These are phyloP conservation scores for Suhomyces atakaporum DNA, from an alignment of 1,139 yeast genomes.

Conservation along the genomic window DNA sequence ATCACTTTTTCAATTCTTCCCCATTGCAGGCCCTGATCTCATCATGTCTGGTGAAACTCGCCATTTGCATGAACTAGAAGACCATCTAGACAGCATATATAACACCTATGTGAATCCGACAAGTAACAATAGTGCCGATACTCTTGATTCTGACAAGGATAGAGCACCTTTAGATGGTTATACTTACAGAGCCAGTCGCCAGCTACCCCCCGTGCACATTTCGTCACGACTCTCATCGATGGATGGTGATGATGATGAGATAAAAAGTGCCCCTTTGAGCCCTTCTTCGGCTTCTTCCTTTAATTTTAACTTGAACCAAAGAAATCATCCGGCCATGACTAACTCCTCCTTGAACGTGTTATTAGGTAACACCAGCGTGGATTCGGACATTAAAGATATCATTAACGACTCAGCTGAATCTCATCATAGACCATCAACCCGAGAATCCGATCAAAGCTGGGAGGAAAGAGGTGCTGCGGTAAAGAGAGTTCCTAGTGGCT, in stretches of 20 bases:
- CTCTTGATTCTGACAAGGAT: slow-evolving; percentile 30
- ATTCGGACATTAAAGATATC: slow-evolving; percentile 8
- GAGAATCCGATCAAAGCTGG: slow-evolving; percentile 26
- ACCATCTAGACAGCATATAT: slow-evolving; percentile 40
- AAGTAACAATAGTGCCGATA: slow-evolving; percentile 28
- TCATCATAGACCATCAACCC: too few relatives aligned
- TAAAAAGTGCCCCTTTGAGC: slow-evolving; percentile 31
- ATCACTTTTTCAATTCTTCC: not conserved
- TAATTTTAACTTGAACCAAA: slow-evolving; percentile 13
- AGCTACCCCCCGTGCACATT: slow-evolving; percentile 27
- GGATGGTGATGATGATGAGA: slow-evolving; percentile 17
- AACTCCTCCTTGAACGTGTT: slow-evolving; percentile 43
- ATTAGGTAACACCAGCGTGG: slow-evolving; percentile 28
- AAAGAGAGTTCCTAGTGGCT: slow-evolving; percentile 21
- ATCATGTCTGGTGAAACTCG: slow-evolving; percentile 2
- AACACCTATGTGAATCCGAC: slow-evolving; percentile 25
- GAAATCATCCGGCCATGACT: slow-evolving; percentile 25
- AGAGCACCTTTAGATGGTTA: slow-evolving; percentile 15
- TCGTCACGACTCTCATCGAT: slow-evolving; percentile 35
- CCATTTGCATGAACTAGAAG: slow-evolving; percentile 24
- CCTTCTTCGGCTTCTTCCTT: slow-evolving; percentile 14
- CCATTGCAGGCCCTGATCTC: not conserved
- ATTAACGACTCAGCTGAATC: slow-evolving; percentile 11
- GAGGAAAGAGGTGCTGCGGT: slow-evolving; percentile 43
- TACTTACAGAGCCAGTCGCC: slow-evolving; percentile 4